Base-by-base conservation (phyloP, 1,284 basidiomycete species). In the Boletus hoseneyae region DNA sequence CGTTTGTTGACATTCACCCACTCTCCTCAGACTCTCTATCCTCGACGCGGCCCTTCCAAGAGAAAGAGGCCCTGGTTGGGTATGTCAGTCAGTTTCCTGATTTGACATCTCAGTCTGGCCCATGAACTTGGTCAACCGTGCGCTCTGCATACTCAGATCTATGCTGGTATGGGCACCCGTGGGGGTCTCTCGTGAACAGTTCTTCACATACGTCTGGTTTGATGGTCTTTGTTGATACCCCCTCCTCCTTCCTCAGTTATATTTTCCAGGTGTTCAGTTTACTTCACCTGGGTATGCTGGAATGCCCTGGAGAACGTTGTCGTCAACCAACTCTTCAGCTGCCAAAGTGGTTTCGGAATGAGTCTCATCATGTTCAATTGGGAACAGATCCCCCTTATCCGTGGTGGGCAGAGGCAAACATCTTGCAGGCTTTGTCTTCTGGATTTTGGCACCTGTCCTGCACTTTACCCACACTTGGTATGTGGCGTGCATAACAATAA, bases 271-370 rank as follows among this genome's bases (percentile, higher is more conserved):
- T 80, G 0, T 74, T 91, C 25, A 76, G 62, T n/a, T 12, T 73
- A 73, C 53, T 87, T 86, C 63, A 78, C 79, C 15, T 90, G 82
- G 78, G 75, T 85, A 19, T 89, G 85, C 70, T 92, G 89, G 89
- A 83, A 89, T 51, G 78, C 73, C 9, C 91, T 91, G 0, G 80
- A 93, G 51, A 83, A 85, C 56, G 55, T 78, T 55, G 73, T 73
- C 44, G 70, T 86, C 55, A 86, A 85, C 65, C 80, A 91, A 59
- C 74, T 96, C 43, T 94, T 96, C 62, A 92, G 94, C 44, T 84
- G 85, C 40, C 67, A 76, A 18, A 81, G 83, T 23, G 92, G 92
- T 3, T 68, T 92, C 52, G 90, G 90, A n/a, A 85, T 83, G 81
- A 79, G 79, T 53, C 64, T 85, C 29, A 62, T 87, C 44, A 85